Conservation (phyloP, 257 asterid species). For the Primulina tabacum region DNA sequence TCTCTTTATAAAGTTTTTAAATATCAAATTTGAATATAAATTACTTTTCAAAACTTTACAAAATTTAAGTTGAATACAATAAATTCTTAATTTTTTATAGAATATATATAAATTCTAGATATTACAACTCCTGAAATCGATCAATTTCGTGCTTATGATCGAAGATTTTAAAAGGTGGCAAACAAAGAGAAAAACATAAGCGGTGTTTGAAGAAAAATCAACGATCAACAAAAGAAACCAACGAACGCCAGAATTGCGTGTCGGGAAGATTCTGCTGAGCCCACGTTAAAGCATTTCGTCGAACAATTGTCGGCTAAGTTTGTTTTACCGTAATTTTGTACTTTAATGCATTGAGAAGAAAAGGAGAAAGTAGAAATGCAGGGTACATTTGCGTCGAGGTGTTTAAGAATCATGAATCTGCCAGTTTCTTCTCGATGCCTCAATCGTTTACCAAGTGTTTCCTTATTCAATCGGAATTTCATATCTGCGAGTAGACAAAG, state of each 20-base stretch:
- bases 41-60: too few relatives aligned
- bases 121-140: too few relatives aligned
- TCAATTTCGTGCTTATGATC: too few relatives aligned
- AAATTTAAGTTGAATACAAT: too few relatives aligned
- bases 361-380: constrained; percentile 32
- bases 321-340: constrained; percentile 6
- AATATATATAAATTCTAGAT: too few relatives aligned
- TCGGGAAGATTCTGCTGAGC: background rate
- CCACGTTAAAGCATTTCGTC: constrained; percentile 25
- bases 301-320: background rate
- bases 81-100: too few relatives aligned
- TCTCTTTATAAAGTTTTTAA: too few relatives aligned
- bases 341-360: constrained; percentile 29
- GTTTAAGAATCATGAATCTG: constrained; percentile 39
- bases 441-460: constrained; percentile 8
- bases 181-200: too few relatives aligned
- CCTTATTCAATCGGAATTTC: constrained; percentile 24
- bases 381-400: constrained; percentile 41
- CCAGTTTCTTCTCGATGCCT: constrained; percentile 26
- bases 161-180: too few relatives aligned
- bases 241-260: background rate
- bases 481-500: constrained; percentile 26
- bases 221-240: too few relatives aligned
- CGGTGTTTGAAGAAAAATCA: too few relatives aligned
- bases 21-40: too few relatives aligned